phyloP scores from a whole-genome alignment of 2,329 filamentous ascomycete species.

The Colletotrichum graminicola region DNA sequence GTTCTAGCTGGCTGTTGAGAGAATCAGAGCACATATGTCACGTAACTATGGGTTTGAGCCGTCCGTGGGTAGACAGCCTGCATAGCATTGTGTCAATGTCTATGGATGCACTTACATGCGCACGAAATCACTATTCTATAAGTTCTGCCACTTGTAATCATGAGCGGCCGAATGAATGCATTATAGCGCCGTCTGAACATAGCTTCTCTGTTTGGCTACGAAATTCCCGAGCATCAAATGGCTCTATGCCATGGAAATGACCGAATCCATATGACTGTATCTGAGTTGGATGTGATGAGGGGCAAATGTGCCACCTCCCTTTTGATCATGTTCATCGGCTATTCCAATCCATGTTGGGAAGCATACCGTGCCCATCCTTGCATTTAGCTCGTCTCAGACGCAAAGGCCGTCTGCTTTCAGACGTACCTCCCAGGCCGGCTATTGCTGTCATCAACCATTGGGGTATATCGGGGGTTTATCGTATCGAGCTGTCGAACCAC shows the following conservation, averaged over 20 bases:
- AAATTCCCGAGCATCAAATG: rapidly evolving
- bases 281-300: neutral
- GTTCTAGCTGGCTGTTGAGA: neutral
- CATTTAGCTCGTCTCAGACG: neutral
- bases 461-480: neutral
- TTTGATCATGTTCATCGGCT: too few species aligned
- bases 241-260: neutral
- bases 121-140: neutral
- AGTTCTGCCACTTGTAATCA: neutral
- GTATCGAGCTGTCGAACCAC: neutral
- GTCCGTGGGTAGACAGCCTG: neutral
- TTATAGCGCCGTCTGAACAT: neutral
- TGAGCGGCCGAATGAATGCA: neutral
- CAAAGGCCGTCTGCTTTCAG: neutral
- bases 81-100: neutral
- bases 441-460: neutral
- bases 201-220: too few species aligned
- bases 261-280: neutral
- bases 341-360: too few species aligned
- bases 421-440: neutral
- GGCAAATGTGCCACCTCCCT: neutral
- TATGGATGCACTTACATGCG: neutral
- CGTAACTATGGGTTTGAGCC: neutral
- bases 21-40: neutral
- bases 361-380: neutral